A percentile compares a stretch with the other conserved stretches of the same genome.
These are phyloP conservation scores for Kwoniella sp. DNA, from an alignment of 768 basidiomycete species.

Conservation along the genomic window DNA sequence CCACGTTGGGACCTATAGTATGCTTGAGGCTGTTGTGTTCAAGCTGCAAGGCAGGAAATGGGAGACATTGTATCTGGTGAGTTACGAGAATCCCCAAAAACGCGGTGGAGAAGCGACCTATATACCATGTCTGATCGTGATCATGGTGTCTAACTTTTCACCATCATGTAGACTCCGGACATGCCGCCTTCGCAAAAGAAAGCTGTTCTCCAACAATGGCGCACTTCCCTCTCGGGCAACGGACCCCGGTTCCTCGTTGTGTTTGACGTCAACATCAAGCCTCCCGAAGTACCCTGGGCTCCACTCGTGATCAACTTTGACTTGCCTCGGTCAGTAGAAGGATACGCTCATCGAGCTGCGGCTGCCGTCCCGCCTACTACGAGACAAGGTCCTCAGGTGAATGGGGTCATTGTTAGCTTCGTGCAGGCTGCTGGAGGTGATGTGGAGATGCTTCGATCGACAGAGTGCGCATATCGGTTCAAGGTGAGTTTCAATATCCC, in stretches of 20 bases:
- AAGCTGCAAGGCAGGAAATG: constrained; percentile 73
- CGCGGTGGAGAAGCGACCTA: no score
- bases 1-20: constrained; percentile 51
- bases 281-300: constrained; percentile 82
- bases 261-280: constrained; percentile 90
- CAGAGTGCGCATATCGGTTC: constrained; percentile 88
- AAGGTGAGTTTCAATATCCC: constrained; percentile 48
- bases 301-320: constrained; percentile 94
- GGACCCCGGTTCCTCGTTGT: constrained; percentile 69
- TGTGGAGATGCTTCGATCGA: constrained; percentile 96
- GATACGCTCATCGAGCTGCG: constrained; percentile 81
- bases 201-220: constrained; percentile 56
- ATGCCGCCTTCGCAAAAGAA: constrained; percentile 38
- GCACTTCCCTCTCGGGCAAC: constrained; percentile 74
- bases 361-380: constrained; percentile 45
- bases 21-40: constrained; percentile 54
- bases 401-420: constrained; percentile 92
- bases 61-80: constrained; percentile 83
- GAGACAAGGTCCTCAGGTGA: constrained; percentile 56
- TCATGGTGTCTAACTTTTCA: no score
- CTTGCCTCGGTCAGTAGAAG: constrained; percentile 70
- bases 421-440: constrained; percentile 97
- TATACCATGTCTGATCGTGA: no score
- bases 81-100: no score
- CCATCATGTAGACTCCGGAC: constrained; percentile 25